Evolutionary conservation across 139 green algal species (phyloP).

Genomic region (Coelastrella sp.): DNA sequence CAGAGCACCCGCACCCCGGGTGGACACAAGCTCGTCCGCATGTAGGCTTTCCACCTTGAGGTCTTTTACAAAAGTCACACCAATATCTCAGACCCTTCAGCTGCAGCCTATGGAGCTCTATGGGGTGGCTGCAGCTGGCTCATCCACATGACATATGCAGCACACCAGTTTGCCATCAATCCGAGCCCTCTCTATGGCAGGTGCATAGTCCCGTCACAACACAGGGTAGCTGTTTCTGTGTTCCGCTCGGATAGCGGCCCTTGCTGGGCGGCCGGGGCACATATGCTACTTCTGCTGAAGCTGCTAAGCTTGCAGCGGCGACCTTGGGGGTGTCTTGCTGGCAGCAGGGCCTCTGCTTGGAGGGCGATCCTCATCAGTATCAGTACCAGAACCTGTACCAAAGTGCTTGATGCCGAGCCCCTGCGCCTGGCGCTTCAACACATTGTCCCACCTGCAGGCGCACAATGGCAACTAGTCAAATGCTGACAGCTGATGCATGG

Average conservation of each 20-base stretch:
- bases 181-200: too few species aligned
- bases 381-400: background rate
- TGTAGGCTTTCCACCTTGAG: too few species aligned
- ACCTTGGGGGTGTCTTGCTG: conserved; percentile 11
- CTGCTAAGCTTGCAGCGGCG: conserved; percentile 19
- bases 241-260: background rate
- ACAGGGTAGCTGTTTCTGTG: background rate
- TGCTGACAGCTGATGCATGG: background rate
- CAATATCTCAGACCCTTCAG: too few species aligned
- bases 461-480: background rate
- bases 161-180: too few species aligned
- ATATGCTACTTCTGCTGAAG: background rate
- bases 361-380: background rate
- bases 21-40: too few species aligned
- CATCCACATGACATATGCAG: too few species aligned
- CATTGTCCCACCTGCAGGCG: conserved; percentile 6
- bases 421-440: conserved; percentile 7
- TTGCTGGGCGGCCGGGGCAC: background rate
- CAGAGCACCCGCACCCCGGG: too few species aligned
- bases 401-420: conserved; percentile 37
- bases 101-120: too few species aligned
- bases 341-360: background rate
- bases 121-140: too few species aligned
- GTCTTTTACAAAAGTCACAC: too few species aligned
- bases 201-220: too few species aligned